phyloP scores from a whole-genome alignment of 345 rosid species.

The Cardamine occulta region DNA sequence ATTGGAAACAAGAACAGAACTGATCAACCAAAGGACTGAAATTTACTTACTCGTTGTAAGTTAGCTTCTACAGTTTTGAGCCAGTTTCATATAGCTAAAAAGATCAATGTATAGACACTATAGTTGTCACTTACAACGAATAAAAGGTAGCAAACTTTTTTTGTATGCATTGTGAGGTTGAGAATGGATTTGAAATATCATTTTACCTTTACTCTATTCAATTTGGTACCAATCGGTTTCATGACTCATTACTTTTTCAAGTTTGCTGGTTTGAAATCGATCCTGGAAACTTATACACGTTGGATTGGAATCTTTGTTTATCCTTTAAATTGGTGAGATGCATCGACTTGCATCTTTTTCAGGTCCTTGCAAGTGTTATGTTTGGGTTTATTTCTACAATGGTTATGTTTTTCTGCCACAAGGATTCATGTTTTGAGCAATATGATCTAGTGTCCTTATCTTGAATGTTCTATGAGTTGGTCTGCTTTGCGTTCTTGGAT shows the following conservation, averaged over 20 bases:
- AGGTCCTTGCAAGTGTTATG: not conserved
- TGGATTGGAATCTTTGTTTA: not conserved
- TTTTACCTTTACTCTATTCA: not conserved
- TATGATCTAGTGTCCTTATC: not conserved
- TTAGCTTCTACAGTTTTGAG: conserved; percentile 39
- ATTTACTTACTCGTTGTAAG: conserved; percentile 12
- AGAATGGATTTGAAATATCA: not conserved
- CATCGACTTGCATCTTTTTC: not conserved
- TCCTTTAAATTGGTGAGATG: not conserved
- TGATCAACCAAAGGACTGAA: conserved; percentile 37
- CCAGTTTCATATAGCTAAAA: conserved; percentile 8
- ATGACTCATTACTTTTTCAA: not conserved
- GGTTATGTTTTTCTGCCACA: conserved; percentile 12
- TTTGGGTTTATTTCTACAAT: not conserved
- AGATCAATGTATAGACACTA: conserved; percentile 39
- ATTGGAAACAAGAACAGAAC: conserved; percentile 62
- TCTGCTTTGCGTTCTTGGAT: conserved; percentile 7
- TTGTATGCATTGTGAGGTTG: conserved; percentile 7
- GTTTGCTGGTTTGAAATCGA: not conserved
- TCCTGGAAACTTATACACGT: not conserved
- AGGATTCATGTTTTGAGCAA: not conserved
- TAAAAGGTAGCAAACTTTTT: conserved; percentile 29
- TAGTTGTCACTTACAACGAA: conserved; percentile 32
- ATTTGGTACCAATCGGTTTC: not conserved
- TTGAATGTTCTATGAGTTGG: conserved; percentile 19